Evolutionary conservation across 2,329 filamentous ascomycete genomes (phyloP).

Genomic region (Neopestalotiopsis sp.): DNA sequence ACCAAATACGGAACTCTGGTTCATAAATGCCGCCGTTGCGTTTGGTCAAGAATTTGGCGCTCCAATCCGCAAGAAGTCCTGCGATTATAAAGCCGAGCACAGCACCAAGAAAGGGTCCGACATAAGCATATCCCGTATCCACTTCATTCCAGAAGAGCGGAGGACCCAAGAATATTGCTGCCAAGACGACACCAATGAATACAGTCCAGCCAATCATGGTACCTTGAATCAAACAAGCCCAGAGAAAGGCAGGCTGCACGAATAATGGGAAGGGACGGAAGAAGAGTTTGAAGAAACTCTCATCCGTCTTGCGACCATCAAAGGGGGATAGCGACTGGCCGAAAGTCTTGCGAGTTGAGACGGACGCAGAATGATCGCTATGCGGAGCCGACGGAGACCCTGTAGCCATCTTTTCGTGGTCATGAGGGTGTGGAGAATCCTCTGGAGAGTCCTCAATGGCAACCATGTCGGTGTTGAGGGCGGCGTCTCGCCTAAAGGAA

Average conservation of each 20-base stretch:
- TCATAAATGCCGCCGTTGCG: conserved; percentile 85
- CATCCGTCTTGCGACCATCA: conserved; percentile 82
- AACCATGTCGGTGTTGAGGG: conserved; percentile 73
- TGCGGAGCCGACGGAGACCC: neutral
- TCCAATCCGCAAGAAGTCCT: conserved; percentile 75
- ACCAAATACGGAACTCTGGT: conserved; percentile 85
- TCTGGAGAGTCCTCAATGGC: conserved; percentile 31
- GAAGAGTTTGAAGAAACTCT: conserved; percentile 69
- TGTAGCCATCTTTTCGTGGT: conserved; percentile 13
- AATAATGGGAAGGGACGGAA: conserved; percentile 84
- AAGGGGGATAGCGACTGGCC: conserved; percentile 70
- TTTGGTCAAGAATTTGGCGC: conserved; percentile 72
- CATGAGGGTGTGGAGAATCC: conserved; percentile 15
- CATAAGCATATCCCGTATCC: conserved; percentile 85
- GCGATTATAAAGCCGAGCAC: conserved; percentile 78
- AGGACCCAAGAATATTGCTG: conserved; percentile 80
- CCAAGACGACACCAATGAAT: conserved; percentile 84
- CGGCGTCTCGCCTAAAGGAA: conserved; percentile 70
- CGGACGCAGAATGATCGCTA: conserved; percentile 32
- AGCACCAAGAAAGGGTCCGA: conserved; percentile 84
- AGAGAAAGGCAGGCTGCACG: conserved; percentile 83
- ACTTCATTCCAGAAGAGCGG: conserved; percentile 84
- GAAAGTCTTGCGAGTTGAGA: conserved; percentile 60
- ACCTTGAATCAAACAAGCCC: conserved; percentile 81
- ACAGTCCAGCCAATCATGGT: conserved; percentile 95